Conservation (phyloP, 2,329 filamentous ascomycete species). For the Metarhizium brunneum region DNA sequence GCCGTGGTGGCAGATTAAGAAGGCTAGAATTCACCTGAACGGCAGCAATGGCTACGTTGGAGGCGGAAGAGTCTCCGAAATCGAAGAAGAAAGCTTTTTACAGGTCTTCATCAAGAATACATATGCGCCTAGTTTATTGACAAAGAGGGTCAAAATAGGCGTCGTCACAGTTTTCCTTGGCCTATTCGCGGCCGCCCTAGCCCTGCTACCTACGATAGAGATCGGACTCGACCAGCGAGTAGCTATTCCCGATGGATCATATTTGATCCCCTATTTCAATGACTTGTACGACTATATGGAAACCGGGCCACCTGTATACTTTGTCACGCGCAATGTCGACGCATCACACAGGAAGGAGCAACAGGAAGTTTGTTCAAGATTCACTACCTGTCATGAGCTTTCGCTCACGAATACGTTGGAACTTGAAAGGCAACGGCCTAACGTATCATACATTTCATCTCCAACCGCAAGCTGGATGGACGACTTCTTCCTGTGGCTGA, state of each 20-base stretch:
- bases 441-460: conserved; percentile 80
- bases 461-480: conserved; percentile 94
- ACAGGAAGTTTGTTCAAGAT: conserved; percentile 80
- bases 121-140: conserved; percentile 76
- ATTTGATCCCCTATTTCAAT: conserved; percentile 93
- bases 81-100: conserved; percentile 73
- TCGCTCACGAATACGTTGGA: conserved; percentile 88
- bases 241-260: conserved; percentile 86
- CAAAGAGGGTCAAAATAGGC: conserved; percentile 67
- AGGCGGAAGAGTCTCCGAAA: conserved; percentile 54
- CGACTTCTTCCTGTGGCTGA: conserved; percentile 95
- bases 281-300: conserved; percentile 91
- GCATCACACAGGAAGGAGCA: conserved; percentile 67
- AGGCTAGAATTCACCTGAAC: conserved; percentile 59
- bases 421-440: conserved; percentile 81
- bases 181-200: conserved; percentile 75
- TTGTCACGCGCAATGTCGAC: conserved; percentile 78
- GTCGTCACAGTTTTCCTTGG: conserved; percentile 79
- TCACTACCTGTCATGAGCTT: conserved; percentile 75
- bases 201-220: conserved; percentile 73
- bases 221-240: conserved; percentile 91
- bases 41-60: conserved; percentile 43
- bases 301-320: conserved; percentile 89
- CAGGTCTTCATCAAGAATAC: conserved; percentile 84
- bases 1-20: conserved; percentile 75